These are phyloP conservation scores for Sarocladiaceae sp. DNA, from an alignment of 2,329 filamentous ascomycete species.

Conservation along the genomic window DNA sequence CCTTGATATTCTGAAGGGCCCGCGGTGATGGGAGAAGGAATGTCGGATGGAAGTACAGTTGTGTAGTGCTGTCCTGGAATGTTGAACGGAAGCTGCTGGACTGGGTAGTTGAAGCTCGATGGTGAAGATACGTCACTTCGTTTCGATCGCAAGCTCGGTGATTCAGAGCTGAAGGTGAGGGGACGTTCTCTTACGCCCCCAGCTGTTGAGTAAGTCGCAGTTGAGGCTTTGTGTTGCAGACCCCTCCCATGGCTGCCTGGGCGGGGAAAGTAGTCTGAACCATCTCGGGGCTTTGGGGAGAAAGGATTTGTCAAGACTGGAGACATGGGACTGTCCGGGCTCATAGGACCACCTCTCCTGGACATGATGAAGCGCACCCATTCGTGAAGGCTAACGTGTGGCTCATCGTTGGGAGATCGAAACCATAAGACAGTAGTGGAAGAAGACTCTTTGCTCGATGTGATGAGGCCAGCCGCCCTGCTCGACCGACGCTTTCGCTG, in stretches of 20 bases:
- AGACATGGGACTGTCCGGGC: constrained; percentile 46
- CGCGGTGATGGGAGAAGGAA: constrained; percentile 53
- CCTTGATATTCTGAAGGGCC: constrained; percentile 37
- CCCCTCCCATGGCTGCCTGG: constrained; percentile 35
- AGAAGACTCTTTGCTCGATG: constrained; percentile 42
- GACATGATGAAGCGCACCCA: constrained; percentile 54
- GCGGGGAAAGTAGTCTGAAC: constrained; percentile 36
- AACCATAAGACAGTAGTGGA: constrained; percentile 51
- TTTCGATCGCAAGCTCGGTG: constrained; percentile 57
- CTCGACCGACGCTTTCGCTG: constrained; percentile 62
- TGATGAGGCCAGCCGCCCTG: constrained; percentile 52
- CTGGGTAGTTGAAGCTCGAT: constrained; percentile 42
- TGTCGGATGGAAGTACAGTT: constrained; percentile 47
- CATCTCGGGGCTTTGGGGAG: constrained; percentile 25
- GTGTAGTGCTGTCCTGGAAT: constrained; percentile 45
- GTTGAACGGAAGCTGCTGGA: constrained; percentile 31
- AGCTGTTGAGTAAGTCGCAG: constrained; percentile 40
- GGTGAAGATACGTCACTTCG: constrained; percentile 60
- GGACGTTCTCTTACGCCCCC: constrained; percentile 41
- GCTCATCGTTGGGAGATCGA: constrained; percentile 48
- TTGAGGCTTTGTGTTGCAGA: constrained; percentile 45
- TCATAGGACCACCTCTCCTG: constrained; percentile 39
- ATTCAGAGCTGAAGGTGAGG: constrained; percentile 50
- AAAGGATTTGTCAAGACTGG: constrained; percentile 48
- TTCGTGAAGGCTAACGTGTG: constrained; percentile 48